These are phyloP conservation scores for Ustilago hordei DNA, from an alignment of 1,284 basidiomycete genomes.

Conservation along the genomic window DNA sequence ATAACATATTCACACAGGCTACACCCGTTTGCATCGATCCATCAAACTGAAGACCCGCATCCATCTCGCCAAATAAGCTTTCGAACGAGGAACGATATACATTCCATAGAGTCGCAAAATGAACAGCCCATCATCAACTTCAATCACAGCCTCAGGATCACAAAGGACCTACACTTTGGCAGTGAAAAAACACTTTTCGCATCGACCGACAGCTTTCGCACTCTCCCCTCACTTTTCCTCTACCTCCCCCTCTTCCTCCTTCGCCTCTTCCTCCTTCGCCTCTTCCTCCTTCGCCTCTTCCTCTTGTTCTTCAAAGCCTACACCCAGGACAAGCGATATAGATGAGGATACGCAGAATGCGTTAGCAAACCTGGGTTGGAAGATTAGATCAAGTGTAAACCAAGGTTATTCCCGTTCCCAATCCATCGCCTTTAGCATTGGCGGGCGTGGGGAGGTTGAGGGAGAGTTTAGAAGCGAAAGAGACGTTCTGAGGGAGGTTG, in stretches of 20 bases:
- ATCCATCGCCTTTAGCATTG: background rate
- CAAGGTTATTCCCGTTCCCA: conserved; percentile 25
- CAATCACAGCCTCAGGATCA: conserved; percentile 10
- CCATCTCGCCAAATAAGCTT: no score
- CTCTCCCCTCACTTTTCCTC: conserved; percentile 11
- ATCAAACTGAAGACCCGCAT: no score
- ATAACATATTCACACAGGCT: no score
- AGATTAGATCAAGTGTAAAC: conserved; percentile 26
- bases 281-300: conserved; percentile 1
- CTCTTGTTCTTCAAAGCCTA: background rate
- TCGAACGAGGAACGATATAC: no score
- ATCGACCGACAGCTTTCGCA: conserved; percentile 29
- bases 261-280: background rate
- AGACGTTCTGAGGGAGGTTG: conserved; percentile 13
- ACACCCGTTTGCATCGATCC: no score
- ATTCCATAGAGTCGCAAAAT: no score
- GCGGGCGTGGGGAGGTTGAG: background rate
- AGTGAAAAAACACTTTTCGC: conserved; percentile 43
- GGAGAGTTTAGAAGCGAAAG: conserved; percentile 10
- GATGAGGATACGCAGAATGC: conserved; percentile 19
- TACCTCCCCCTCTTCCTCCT: background rate
- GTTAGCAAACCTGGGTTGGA: conserved; percentile 32
- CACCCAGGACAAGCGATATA: background rate
- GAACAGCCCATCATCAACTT: background rate
- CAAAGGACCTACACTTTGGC: conserved; percentile 7